Base-by-base conservation (phyloP, 2,329 filamentous ascomycete species). In the Samsoniella hepiali region DNA sequence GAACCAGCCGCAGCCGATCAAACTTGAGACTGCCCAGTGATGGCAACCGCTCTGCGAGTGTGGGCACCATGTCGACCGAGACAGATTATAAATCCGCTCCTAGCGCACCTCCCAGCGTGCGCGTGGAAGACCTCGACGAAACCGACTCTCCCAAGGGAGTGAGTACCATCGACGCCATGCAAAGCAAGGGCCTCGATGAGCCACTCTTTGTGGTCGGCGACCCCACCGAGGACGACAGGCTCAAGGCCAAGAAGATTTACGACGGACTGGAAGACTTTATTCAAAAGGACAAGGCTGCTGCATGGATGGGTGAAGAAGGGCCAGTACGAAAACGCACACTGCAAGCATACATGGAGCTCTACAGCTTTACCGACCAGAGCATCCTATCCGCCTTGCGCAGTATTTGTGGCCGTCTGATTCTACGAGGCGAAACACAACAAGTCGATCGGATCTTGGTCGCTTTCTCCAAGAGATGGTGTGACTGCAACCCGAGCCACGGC, bases 401-500 rank as follows among this genome's bases (percentile, higher is more conserved):
- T 65, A 82, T 99, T 32, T 99, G 95, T 74, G 85, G 85, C 60
- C 89, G 91, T 38, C 81, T 98, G 31, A 83, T 95, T 5, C 82
- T 99, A 63, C 91, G 91, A 68, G 95, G 91, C 47, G 95, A 99
- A 77, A 96, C 93, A 3, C 95, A 99, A 76, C 94, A 99, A 75
- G 91, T 99, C 27, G 95, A 99, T 74, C 90, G 95, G 40, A 94
- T 99, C 64, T 79, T 99, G 67, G 91, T 96, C 70, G 89, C 91
- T 27, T 94, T 98, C 70, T 91, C 95, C 3, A 88, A 87, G 67
- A 83, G 94, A 65, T 99, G 95, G 95, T 97, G 92, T 74, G 86
- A 91, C 68, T 97, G 93, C 81, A 99, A 99, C 73, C 86, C 91
- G 0, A 89, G 88, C 50, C 93, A 99, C 75, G 93, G 94, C 15